These are phyloP conservation scores for Orbilia blumenaviensis DNA, from an alignment of 2,329 filamentous ascomycete genomes.

Conservation along the genomic window DNA sequence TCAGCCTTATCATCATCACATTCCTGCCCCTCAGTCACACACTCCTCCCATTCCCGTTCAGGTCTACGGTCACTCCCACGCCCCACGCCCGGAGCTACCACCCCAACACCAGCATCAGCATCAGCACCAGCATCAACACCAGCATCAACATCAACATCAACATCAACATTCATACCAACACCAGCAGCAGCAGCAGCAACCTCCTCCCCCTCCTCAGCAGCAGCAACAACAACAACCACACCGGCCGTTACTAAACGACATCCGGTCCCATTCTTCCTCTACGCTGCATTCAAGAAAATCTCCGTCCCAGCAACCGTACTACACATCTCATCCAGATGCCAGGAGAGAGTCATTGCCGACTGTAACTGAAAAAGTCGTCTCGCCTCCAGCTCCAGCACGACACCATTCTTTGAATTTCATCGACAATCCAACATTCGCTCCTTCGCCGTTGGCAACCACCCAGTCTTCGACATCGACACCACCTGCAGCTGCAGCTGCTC, in stretches of 20 bases:
- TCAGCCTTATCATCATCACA: constrained; percentile 32
- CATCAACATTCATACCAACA: constrained; percentile 14
- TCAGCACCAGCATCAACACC: constrained; percentile 12
- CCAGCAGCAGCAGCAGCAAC: constrained; percentile 26
- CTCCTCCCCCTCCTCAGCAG: constrained; percentile 19
- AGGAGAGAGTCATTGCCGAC: constrained; percentile 41
- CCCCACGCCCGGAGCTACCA: constrained; percentile 2
- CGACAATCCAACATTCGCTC: constrained; percentile 42
- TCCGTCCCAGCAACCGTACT: constrained; percentile 14
- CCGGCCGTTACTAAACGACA: constrained; percentile 1
- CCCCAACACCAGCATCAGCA: constrained; percentile 19
- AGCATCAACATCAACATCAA: constrained; percentile 30
- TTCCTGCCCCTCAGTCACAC: constrained; percentile 17
- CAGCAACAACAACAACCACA: constrained; percentile 20
- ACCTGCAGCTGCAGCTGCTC: background rate
- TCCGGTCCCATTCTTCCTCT: constrained; percentile 29
- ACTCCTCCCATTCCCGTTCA: constrained; percentile 3
- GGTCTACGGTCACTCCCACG: background rate
- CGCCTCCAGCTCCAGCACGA: constrained; percentile 35
- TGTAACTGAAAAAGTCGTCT: constrained; percentile 33
- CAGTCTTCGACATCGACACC: constrained; percentile 35
- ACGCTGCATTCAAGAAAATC: constrained; percentile 29
- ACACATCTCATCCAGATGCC: constrained; percentile 32
- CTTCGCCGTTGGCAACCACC: constrained; percentile 25
- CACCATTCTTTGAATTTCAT: constrained; percentile 38